A percentile compares a stretch with the other conserved stretches of the same genome.
These are phyloP conservation scores for Tricholoma saponaceum DNA, from an alignment of 768 basidiomycete species.

Conservation along the genomic window DNA sequence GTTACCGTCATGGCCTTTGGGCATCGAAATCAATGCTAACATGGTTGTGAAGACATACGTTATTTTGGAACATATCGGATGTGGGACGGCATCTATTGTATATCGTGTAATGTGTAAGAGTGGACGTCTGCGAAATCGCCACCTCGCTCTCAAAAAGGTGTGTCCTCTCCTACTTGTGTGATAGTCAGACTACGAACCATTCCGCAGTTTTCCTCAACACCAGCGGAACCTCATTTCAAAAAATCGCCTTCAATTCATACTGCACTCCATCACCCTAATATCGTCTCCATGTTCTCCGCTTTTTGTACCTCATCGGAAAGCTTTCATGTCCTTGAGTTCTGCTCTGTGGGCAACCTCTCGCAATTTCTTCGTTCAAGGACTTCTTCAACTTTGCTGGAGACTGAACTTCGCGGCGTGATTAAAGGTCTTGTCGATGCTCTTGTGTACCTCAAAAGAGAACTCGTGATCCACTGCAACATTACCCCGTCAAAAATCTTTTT, in stretches of 20 bases:
- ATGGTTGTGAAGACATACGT: constrained; percentile 32
- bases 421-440: constrained; percentile 39
- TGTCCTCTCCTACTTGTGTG: not conserved
- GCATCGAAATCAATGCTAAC: not conserved
- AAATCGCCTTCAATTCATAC: constrained; percentile 29
- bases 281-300: constrained; percentile 41
- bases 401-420: constrained; percentile 32
- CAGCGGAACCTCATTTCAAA: constrained; percentile 5
- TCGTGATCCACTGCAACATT: constrained; percentile 42
- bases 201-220: constrained; percentile 1
- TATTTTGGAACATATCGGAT: constrained; percentile 29
- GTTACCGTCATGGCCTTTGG: not conserved
- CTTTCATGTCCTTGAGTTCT: constrained; percentile 44
- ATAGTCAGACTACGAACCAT: not conserved
- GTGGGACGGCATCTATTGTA: constrained; percentile 22
- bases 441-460: constrained; percentile 36
- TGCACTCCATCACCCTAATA: constrained; percentile 44
- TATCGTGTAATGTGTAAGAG: constrained; percentile 40
- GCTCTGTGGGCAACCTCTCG: constrained; percentile 34
- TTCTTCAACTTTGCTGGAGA: constrained; percentile 24
- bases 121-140: constrained; percentile 39
- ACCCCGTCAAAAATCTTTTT: constrained; percentile 35
- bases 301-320: constrained; percentile 28
- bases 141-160: constrained; percentile 42
- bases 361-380: constrained; percentile 23